Evolutionary conservation across 306 rosid genomes (phyloP).

Genomic region (Corylus heterophylla): DNA sequence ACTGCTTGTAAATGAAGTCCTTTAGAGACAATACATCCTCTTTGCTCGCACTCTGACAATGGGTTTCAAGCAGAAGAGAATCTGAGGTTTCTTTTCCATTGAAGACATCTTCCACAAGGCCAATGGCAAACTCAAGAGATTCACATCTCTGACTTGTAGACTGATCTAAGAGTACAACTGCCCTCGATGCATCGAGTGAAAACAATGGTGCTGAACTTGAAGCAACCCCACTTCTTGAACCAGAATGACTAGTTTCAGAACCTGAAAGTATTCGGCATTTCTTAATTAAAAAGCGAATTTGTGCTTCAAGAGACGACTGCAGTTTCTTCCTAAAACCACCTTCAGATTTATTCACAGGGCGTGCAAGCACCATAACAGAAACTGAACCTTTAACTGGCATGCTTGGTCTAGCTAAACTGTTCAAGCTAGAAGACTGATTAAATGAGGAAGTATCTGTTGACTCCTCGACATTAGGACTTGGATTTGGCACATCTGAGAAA

Average conservation of each 20-base stretch:
- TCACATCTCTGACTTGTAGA: slow-evolving; percentile 59
- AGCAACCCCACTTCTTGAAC: slow-evolving; percentile 57
- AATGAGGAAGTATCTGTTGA: slow-evolving; percentile 48
- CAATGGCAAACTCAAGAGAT: slow-evolving; percentile 73
- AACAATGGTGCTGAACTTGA: slow-evolving; percentile 65
- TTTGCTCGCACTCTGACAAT: slow-evolving; percentile 61
- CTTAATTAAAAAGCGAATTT: slow-evolving; percentile 79
- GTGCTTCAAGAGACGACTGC: slow-evolving; percentile 84
- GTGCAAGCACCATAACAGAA: slow-evolving; percentile 86
- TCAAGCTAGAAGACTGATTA: slow-evolving; percentile 57
- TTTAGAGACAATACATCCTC: slow-evolving; percentile 73
- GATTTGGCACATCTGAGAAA: slow-evolving; percentile 53
- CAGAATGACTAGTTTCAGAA: slow-evolving; percentile 64
- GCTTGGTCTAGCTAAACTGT: slow-evolving; percentile 49
- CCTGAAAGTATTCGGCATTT: slow-evolving; percentile 71
- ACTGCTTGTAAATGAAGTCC: slow-evolving; percentile 84
- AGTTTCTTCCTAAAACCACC: slow-evolving; percentile 80
- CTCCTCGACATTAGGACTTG: slow-evolving; percentile 60
- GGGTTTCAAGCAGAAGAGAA: slow-evolving; percentile 84
- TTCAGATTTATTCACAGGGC: slow-evolving; percentile 78
- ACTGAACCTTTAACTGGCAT: slow-evolving; percentile 73
- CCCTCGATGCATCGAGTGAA: slow-evolving; percentile 86
- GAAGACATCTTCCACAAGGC: slow-evolving; percentile 76
- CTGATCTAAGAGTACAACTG: slow-evolving; percentile 72
- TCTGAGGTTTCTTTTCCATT: slow-evolving; percentile 82